A percentile compares a stretch with the other conserved stretches of the same genome.
Conservation (phyloP, 495 filamentous ascomycete species). For the Tuber melanosporum region DNA sequence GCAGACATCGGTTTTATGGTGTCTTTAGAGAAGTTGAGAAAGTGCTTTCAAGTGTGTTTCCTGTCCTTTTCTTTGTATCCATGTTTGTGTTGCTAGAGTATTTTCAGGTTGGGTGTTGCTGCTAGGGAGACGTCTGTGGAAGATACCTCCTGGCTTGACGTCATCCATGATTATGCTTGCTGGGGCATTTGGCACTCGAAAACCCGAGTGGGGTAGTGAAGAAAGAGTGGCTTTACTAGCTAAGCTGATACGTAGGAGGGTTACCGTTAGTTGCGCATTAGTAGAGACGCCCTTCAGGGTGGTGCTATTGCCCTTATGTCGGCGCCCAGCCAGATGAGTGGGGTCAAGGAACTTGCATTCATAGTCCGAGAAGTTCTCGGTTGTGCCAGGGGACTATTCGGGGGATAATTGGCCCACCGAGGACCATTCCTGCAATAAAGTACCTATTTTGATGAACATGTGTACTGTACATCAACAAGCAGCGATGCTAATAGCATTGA, state of each 20-base stretch:
- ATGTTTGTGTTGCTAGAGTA: too few relatives aligned
- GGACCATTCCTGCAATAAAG: slow-evolving; percentile 64
- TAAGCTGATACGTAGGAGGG: slow-evolving; percentile 78
- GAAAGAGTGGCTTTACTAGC: slow-evolving; percentile 50
- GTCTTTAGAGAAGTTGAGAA: too few relatives aligned
- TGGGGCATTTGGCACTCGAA: too few relatives aligned
- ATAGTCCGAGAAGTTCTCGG: slow-evolving; percentile 57
- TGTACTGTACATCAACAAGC: slow-evolving; percentile 69
- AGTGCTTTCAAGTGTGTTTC: too few relatives aligned
- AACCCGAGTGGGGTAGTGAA: too few relatives aligned
- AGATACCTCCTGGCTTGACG: too few relatives aligned
- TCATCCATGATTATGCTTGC: too few relatives aligned
- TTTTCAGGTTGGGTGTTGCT: too few relatives aligned
- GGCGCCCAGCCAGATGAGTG: not conserved
- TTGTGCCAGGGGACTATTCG: slow-evolving; percentile 54
- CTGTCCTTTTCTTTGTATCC: too few relatives aligned
- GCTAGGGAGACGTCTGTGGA: too few relatives aligned
- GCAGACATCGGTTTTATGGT: too few relatives aligned
- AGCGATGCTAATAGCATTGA: slow-evolving; percentile 54
- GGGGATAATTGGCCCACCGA: slow-evolving; percentile 67
- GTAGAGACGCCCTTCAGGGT: slow-evolving; percentile 79
- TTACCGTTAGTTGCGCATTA: slow-evolving; percentile 79
- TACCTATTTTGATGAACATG: slow-evolving; percentile 65
- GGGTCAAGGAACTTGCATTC: slow-evolving; percentile 49
- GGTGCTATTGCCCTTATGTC: slow-evolving; percentile 49